phyloP scores from a whole-genome alignment of 352 stramenopile genomes.

The Globisporangium viniferum region DNA sequence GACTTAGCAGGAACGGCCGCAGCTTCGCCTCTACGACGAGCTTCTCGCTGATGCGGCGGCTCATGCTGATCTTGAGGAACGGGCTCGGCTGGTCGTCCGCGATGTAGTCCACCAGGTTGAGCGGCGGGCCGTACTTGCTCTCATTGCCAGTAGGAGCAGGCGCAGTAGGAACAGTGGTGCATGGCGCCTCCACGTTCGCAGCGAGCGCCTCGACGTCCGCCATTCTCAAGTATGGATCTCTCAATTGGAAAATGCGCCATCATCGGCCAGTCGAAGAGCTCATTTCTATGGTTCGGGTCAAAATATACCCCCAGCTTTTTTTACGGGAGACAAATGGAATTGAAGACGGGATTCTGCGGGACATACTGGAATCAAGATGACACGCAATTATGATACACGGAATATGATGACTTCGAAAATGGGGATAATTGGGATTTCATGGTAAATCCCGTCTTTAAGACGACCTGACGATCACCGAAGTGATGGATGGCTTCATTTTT shows the following conservation, averaged over 20 bases:
- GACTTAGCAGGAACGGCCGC: conserved; percentile 36
- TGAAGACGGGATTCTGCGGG: no score
- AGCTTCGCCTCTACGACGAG: conserved; percentile 48
- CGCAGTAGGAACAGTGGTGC: not conserved
- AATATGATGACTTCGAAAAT: no score
- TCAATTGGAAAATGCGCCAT: not conserved
- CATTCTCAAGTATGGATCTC: not conserved
- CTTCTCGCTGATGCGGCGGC: conserved; percentile 55
- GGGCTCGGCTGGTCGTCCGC: conserved; percentile 42
- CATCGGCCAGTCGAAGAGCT: not conserved
- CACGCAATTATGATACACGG: no score
- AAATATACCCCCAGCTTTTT: no score
- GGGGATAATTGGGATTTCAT: no score
- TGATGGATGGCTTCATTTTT: not conserved
- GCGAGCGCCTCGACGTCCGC: conserved; percentile 7
- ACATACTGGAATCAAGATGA: no score
- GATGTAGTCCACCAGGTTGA: conserved; percentile 45
- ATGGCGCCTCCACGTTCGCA: conserved; percentile 4
- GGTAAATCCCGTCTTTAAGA: no score
- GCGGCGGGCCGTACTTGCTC: not conserved
- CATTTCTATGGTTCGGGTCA: not conserved
- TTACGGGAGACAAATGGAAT: no score
- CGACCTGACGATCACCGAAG: no score
- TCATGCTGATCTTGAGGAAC: conserved; percentile 73
- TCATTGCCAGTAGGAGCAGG: not conserved